Conservation (phyloP, 73 alveolate species). For the Breviolum minutum region DNA sequence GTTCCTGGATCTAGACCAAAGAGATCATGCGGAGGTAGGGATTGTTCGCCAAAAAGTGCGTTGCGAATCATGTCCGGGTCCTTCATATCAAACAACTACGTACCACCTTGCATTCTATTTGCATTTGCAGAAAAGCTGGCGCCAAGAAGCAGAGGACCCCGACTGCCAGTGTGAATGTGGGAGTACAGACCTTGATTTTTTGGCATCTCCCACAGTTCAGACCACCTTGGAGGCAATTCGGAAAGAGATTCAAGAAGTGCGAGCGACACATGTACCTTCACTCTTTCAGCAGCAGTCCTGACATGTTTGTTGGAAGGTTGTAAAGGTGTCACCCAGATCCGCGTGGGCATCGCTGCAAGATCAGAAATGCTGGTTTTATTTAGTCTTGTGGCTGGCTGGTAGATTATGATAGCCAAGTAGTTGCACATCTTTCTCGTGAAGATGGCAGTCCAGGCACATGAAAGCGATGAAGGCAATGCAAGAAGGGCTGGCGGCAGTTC, state of each 20-base stretch:
- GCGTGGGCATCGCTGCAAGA: neutral
- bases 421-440: neutral
- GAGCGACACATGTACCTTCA: slow-evolving; percentile 72
- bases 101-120: neutral
- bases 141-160: slow-evolving; percentile 69
- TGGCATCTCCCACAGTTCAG: neutral
- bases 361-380: neutral
- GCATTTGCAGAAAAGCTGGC: slow-evolving; percentile 53
- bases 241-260: slow-evolving; percentile 64
- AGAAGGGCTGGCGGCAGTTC: slow-evolving; percentile 84
- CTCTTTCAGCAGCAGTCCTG: slow-evolving; percentile 71
- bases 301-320: neutral
- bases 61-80: no score
- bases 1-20: slow-evolving; percentile 75
- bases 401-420: neutral
- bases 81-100: no score
- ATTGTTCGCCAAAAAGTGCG: neutral
- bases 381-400: neutral
- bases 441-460: slow-evolving; percentile 47
- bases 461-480: slow-evolving; percentile 94
- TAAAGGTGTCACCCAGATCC: neutral
- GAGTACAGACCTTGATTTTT: neutral
- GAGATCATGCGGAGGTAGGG: slow-evolving; percentile 61
- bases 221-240: slow-evolving; percentile 58
- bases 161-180: neutral